Base-by-base conservation (phyloP, 176 grass and related monocot species). In the Pharus latifolius region DNA sequence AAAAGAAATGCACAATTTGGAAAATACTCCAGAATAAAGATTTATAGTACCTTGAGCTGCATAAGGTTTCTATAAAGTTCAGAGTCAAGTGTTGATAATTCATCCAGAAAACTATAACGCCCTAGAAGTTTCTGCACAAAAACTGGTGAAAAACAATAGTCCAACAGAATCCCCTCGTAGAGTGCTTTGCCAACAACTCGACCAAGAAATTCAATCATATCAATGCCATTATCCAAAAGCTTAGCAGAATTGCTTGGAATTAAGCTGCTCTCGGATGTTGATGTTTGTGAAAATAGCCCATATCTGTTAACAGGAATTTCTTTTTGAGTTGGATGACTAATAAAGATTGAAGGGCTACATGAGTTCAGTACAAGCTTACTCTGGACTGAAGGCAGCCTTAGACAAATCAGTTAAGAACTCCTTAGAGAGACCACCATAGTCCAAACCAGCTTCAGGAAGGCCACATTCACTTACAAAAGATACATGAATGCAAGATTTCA, bases 191-290 rank as follows among this genome's bases (percentile, higher is more conserved):
- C 89, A n/a, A 93, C 87, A 83, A 93, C 82, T 85, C 83, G 87
- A 26, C 89, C 89, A 78, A 93, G 86, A 87, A 93, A 93, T 74
- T 93, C 94, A 65, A 98, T 84, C 94, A 92, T 93, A 83, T 98
- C 94, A 50, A 93, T 87, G 72, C 94, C 71, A 3, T 98, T 93
- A 34, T 88, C 86, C 67, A 90, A 78, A 30, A 93, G 79, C 78
- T 80, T 92, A 74, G 94, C 89, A 67, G 94, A 87, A 79, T 87
- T 85, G 48, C 82, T 93, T 55, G 94, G 94, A 83, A 98, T 85
- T 82, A 98, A 87, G 69, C 79, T 88, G 70, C 47, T 85, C 70
- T 93, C 94, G 67, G 89, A 85, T 28, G 80, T 74, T 63, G 83
- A 98, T 73, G 89, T 87, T 65, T 98, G 94, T 30, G 86, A 78